These are phyloP conservation scores for Erodium maritimum DNA, from an alignment of 345 rosid genomes.

Conservation along the genomic window DNA sequence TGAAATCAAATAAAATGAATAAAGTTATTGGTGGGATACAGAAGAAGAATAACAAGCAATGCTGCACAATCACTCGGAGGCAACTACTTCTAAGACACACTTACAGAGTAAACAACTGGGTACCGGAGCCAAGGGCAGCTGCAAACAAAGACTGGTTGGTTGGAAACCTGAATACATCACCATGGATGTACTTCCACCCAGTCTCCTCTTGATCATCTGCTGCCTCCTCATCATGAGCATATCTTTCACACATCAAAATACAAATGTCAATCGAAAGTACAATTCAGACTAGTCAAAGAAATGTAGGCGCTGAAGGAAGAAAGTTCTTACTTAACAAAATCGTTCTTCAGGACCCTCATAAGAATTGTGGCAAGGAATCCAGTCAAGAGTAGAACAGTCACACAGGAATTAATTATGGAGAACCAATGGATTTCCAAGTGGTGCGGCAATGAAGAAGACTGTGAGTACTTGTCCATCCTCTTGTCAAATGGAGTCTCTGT, in stretches of 20 bases:
- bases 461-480: conserved; percentile 47
- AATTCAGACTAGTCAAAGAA: neutral
- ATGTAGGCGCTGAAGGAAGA: neutral
- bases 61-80: neutral
- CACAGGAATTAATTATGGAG: conserved; percentile 46
- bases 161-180: conserved; percentile 40
- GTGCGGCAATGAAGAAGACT: conserved; percentile 41
- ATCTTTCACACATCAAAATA: conserved; percentile 11
- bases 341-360: conserved; percentile 52
- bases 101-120: conserved; percentile 41
- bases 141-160: conserved; percentile 31
- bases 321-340: conserved; percentile 40
- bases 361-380: conserved; percentile 53
- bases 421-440: conserved; percentile 55
- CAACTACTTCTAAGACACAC: conserved; percentile 6
- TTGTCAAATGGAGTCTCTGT: conserved; percentile 36
- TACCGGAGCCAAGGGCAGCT: conserved; percentile 38
- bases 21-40: neutral
- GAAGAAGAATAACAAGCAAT: neutral
- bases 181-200: conserved; percentile 45
- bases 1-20: conserved; percentile 10
- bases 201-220: conserved; percentile 42
- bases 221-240: conserved; percentile 39
- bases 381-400: conserved; percentile 48
- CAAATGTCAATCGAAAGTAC: neutral